These are phyloP conservation scores for Serendipita vermifera DNA, from an alignment of 768 basidiomycete genomes.

Conservation along the genomic window DNA sequence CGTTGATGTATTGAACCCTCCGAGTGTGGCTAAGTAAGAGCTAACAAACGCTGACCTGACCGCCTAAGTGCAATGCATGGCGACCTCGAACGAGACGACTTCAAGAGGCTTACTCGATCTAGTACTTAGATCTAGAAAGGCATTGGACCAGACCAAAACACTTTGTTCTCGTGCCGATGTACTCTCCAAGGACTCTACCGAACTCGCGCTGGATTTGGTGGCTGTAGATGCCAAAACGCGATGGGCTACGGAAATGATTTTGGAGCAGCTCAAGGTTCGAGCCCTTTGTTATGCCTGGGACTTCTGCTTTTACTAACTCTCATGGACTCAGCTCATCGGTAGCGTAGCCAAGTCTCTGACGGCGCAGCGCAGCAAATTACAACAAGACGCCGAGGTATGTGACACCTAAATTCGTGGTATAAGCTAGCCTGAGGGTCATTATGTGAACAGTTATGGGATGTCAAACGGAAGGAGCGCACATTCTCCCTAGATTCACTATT, in stretches of 20 bases:
- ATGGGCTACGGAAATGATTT: conserved; percentile 62
- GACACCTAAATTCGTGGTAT: too few relatives aligned
- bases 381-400: conserved; percentile 46
- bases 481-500: conserved; percentile 54
- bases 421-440: neutral
- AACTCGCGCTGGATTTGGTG: conserved; percentile 54
- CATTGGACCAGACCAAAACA: conserved; percentile 62
- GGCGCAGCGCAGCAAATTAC: conserved; percentile 48
- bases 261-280: conserved; percentile 62
- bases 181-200: conserved; percentile 52
- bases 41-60: too few relatives aligned
- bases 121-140: conserved; percentile 70
- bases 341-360: conserved; percentile 63
- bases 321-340: conserved; percentile 43
- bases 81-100: neutral
- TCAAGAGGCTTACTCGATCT: conserved; percentile 35
- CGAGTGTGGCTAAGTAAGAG: too few relatives aligned
- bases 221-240: conserved; percentile 67
- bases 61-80: too few relatives aligned
- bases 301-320: neutral
- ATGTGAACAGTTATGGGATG: conserved; percentile 53
- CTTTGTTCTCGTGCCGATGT: conserved; percentile 56
- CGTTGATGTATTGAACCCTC: too few relatives aligned
- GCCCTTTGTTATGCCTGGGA: neutral
- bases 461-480: conserved; percentile 42